phyloP scores from a whole-genome alignment of 176 grass and related monocot genomes.

The Zea mays region Zm-B73-REFERENCE-NAM-5.0 NC_050101.1:52604001-52604500 shows the following conservation, averaged over 20 bases:
- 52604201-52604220: conserved; percentile 44
- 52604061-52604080: neutral
- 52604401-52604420: conserved; percentile 57
- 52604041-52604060: neutral
- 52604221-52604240: conserved; percentile 53
- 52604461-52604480: conserved; percentile 77
- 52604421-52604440: conserved; percentile 63
- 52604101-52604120: neutral
- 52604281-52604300: neutral
- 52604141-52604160: neutral
- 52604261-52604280: conserved; percentile 60
- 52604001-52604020: neutral
- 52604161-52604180: neutral
- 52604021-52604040: neutral
- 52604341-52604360: neutral
- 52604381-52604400: conserved; percentile 52
- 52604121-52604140: neutral
- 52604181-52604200: conserved; percentile 23
- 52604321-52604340: neutral
- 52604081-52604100: too few species aligned
- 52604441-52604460: conserved; percentile 78
- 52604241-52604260: conserved; percentile 74
- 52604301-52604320: neutral
- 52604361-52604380: conserved; percentile 21
- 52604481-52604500: conserved; percentile 68